Evolutionary conservation across 768 basidiomycete genomes (phyloP).

Genomic region (Cystobasidium onofrii): DNA sequence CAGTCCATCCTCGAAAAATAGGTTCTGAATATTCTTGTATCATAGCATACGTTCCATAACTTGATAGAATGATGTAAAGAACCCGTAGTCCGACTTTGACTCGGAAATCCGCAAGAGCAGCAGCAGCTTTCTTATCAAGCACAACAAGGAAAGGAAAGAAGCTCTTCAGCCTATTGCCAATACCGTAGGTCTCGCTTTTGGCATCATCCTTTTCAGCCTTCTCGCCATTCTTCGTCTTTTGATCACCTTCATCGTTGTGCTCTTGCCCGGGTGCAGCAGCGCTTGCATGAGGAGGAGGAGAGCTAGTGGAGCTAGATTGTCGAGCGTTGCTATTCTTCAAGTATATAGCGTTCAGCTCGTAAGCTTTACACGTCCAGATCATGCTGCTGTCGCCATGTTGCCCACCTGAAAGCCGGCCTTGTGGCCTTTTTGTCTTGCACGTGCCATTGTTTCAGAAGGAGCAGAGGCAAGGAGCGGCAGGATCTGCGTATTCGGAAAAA

Average conservation of each 20-base stretch:
- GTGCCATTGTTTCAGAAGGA: neutral
- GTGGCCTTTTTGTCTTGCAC: neutral
- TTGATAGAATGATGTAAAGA: constrained; percentile 16
- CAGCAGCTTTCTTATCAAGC: neutral
- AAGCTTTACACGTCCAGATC: neutral
- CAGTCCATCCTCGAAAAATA: constrained; percentile 17
- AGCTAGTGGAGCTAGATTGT: neutral
- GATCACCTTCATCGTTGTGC: neutral
- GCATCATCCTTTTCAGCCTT: neutral
- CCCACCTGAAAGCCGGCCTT: neutral
- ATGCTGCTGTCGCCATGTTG: neutral
- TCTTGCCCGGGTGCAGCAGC: neutral
- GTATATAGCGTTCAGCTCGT: neutral
- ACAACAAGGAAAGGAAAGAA: neutral
- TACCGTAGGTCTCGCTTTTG: neutral
- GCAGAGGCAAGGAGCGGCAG: neutral
- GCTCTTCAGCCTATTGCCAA: neutral
- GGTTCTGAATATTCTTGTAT: constrained; percentile 19
- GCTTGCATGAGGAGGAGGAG: neutral
- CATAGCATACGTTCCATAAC: constrained; percentile 1
- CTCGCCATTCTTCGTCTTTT: neutral
- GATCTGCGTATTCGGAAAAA: neutral
- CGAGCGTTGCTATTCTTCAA: neutral
- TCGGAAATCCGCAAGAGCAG: neutral
- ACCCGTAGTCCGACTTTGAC: constrained; percentile 12